Base-by-base conservation (phyloP, 768 basidiomycete species). In the Hypholoma fasciculare region DNA sequence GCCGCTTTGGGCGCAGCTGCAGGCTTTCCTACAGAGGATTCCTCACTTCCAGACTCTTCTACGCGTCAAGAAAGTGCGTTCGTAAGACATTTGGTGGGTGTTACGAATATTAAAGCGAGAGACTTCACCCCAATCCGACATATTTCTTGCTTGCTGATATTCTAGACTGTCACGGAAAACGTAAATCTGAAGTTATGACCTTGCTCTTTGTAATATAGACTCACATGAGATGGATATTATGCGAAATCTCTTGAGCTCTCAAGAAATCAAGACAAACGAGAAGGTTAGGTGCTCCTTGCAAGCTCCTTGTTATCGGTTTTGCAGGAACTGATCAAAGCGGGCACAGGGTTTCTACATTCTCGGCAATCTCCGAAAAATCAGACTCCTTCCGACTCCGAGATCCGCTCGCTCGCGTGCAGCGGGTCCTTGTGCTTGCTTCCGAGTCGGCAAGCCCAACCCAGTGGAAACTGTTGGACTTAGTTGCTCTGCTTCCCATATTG, bases 21-120 rank as follows among this genome's bases (percentile, higher is more conserved):
- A 13, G 65, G 57, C 38, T 63, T 65, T 16, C 61, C 65, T 52
- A 71, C 67, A 43, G 67, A 67, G 26, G 67, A 64, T 13, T 68
- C 59, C 42, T 81, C 78, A 61, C 69, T 74, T 49, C 75, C 78
- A 17, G 77, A 78, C 69, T 67, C 74, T 60, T 75, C 73, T 75
- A 60, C 43, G 39, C n/a, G 27, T 42, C 55, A 20, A 43, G 17
- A 46, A 43, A 40, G 40, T 40, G 27, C 54, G 48, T n/a, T 52
- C 56, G 50, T 43, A 26, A 63, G 59, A 57, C 26, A 61, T 59
- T 50, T 48, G 59, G 54, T 54, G 39, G 54, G 50, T 34, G 6
- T 43, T 39, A 17, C 59, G 13, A 51, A 13, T 34, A 36, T 49
- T 49, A 60, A 48, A 58, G 16, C 20, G 51, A 60, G 44, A 49